phyloP scores from a whole-genome alignment of 345 rosid species.

The Sisymbrium altissimum region DNA sequence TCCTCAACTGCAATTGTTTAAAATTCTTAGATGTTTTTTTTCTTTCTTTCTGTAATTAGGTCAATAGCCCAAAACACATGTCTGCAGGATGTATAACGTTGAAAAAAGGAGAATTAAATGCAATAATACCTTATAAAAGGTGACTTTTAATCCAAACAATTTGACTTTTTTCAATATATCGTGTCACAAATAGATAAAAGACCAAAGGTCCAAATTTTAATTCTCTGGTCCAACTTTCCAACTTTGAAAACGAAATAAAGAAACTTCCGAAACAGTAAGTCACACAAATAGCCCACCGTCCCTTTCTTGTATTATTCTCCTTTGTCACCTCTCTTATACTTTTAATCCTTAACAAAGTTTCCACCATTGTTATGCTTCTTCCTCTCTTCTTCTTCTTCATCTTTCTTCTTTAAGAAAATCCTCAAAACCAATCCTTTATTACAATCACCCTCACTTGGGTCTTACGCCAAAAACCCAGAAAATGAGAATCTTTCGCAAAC shows the following conservation, averaged over 20 bases:
- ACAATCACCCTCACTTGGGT: constrained; percentile 10
- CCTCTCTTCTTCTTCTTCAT: not conserved
- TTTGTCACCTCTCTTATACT: constrained; percentile 21
- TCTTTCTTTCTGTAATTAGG: not conserved
- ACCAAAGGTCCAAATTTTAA: not conserved
- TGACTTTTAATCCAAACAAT: constrained; percentile 3
- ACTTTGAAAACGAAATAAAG: not conserved
- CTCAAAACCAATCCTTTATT: not conserved
- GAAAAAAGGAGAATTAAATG: not conserved
- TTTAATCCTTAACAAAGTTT: not conserved
- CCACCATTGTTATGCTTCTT: constrained; percentile 18
- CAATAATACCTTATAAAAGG: not conserved
- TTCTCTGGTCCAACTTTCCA: constrained; percentile 27
- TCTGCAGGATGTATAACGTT: constrained; percentile 13
- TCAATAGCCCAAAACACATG: not conserved
- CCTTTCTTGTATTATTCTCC: constrained; percentile 10
- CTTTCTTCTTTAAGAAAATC: not conserved
- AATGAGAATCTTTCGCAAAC: constrained; percentile 16
- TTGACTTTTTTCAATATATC: not conserved
- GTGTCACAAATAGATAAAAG: not conserved
- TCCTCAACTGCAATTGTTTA: not conserved
- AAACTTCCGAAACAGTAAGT: constrained; percentile 18
- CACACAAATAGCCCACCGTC: constrained; percentile 19
- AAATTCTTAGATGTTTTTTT: not conserved
- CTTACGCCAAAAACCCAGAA: not conserved